phyloP scores from a whole-genome alignment of 164 flowering plant genomes.

The Santalum album region DNA sequence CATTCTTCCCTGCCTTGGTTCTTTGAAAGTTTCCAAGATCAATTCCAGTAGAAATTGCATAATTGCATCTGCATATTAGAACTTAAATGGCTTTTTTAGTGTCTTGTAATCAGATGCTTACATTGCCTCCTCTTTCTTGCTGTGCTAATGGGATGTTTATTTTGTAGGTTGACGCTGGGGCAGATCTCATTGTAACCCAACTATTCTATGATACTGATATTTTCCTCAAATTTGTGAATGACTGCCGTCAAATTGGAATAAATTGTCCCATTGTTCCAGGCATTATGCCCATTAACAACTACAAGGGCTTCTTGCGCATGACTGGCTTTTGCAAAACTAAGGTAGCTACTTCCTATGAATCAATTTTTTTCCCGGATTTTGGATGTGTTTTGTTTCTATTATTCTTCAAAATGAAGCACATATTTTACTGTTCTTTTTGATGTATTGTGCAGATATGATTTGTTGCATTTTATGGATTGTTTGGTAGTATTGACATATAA shows the following conservation, averaged over 20 bases:
- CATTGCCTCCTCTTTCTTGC: too few relatives aligned
- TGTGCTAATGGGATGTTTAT: constrained; percentile 6
- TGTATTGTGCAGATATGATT: neutral
- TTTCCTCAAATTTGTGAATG: constrained; percentile 89
- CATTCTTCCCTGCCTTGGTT: too few relatives aligned
- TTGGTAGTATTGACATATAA: neutral
- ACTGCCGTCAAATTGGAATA: constrained; percentile 93
- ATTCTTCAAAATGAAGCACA: neutral
- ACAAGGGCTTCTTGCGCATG: constrained; percentile 91
- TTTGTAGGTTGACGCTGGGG: constrained; percentile 91
- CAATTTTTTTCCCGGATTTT: too few relatives aligned
- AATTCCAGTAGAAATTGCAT: too few relatives aligned
- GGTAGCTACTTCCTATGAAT: constrained; percentile 38
- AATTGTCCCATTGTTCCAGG: constrained; percentile 97
- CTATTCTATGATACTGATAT: constrained; percentile 89
- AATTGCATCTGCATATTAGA: too few relatives aligned
- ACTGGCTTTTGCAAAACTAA: constrained; percentile 95
- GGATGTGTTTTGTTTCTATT: neutral
- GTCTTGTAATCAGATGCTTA: too few relatives aligned
- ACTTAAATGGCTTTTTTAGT: too few relatives aligned
- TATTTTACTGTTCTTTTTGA: neutral
- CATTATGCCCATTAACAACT: constrained; percentile 95
- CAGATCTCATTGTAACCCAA: constrained; percentile 89
- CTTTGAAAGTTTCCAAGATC: too few relatives aligned
- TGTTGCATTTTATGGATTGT: neutral